Evolutionary conservation across 352 stramenopile species (phyloP).

Genomic region (Aphanomyces cochlioides): DNA sequence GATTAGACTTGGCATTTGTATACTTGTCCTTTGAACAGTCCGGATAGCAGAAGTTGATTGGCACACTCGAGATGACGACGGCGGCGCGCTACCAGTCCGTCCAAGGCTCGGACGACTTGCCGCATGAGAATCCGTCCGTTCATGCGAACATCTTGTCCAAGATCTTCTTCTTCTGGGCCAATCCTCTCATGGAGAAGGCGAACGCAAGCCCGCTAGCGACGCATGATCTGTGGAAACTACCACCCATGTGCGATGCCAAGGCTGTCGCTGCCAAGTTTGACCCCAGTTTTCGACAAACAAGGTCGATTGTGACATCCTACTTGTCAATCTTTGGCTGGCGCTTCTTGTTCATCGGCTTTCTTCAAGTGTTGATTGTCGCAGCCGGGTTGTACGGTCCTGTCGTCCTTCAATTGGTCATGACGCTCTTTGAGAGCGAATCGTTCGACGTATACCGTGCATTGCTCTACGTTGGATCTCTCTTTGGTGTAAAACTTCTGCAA

Average conservation of each 20-base stretch:
- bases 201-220: not conserved
- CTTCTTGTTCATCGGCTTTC: constrained; percentile 28
- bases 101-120: not conserved
- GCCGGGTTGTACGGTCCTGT: constrained; percentile 21
- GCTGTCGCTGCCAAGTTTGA: constrained; percentile 25
- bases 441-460: not conserved
- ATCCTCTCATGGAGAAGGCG: constrained; percentile 13
- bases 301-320: constrained; percentile 27
- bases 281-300: constrained; percentile 24
- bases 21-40: not conserved
- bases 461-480: constrained; percentile 18
- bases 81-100: constrained; percentile 1
- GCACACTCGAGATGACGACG: not conserved
- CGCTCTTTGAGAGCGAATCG: not conserved
- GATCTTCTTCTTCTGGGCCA: constrained; percentile 26
- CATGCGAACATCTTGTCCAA: constrained; percentile 16
- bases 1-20: not conserved
- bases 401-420: constrained; percentile 13
- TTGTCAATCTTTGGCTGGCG: constrained; percentile 31
- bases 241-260: constrained; percentile 1
- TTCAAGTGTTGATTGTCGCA: constrained; percentile 23
- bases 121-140: not conserved
- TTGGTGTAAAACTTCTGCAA: constrained; percentile 23
- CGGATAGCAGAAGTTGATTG: constrained; percentile 1
- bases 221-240: constrained; percentile 18